These are phyloP conservation scores for Solanum chiquidenum DNA, from an alignment of 257 asterid genomes.

Conservation along the genomic window DNA sequence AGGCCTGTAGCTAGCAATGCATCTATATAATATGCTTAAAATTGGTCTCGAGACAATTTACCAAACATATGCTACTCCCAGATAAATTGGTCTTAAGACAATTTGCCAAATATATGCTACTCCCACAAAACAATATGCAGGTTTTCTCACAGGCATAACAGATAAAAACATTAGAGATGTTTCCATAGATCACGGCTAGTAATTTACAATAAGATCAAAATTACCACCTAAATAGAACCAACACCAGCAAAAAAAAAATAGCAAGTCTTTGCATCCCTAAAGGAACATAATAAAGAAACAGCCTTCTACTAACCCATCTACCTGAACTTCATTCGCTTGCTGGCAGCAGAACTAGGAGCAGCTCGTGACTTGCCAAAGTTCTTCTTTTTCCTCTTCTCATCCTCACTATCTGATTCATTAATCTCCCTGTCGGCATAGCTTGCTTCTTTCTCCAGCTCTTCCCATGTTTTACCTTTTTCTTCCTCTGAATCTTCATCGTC, in stretches of 20 bases:
- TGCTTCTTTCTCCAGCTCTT: constrained; percentile 18
- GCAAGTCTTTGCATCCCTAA: background rate
- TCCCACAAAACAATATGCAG: background rate
- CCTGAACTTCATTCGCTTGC: constrained; percentile 45
- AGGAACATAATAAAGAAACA: background rate
- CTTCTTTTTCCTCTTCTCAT: constrained; percentile 18
- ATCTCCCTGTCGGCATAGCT: constrained; percentile 15
- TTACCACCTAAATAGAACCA: background rate
- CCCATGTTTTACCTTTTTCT: constrained; percentile 20
- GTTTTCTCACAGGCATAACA: background rate
- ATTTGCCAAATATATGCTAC: background rate
- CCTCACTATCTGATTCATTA: constrained; percentile 21
- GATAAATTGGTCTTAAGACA: background rate
- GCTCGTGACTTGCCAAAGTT: constrained; percentile 16
- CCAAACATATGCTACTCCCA: background rate
- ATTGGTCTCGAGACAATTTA: background rate
- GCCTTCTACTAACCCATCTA: constrained; percentile 9
- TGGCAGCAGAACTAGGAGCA: constrained; percentile 14
- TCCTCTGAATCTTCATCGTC: constrained; percentile 10
- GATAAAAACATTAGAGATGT: background rate
- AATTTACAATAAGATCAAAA: background rate
- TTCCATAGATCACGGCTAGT: background rate
- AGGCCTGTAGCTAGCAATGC: background rate
- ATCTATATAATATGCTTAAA: background rate
- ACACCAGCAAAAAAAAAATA: background rate